Base-by-base conservation (phyloP, 768 basidiomycete genomes). In the Termitomyces sp. region DNA sequence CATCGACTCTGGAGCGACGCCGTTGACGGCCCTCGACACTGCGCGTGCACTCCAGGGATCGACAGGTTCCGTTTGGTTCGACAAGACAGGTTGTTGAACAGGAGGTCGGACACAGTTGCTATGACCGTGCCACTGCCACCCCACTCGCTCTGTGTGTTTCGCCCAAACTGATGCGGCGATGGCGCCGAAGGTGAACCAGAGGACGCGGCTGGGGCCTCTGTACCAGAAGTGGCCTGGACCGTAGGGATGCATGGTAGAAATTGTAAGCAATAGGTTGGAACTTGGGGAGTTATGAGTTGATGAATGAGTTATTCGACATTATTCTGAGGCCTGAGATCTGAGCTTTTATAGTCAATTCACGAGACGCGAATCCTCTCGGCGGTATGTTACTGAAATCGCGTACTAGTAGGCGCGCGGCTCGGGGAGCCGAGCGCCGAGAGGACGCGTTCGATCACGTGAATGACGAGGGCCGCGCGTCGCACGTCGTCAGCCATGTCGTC, bases 151-250 rank as follows among this genome's bases (percentile, higher is more conserved):
- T 39, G 78, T 77, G 62, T 75, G 76, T 67, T 76, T 77, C 13
- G 74, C 69, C 72, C 69, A 76, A 44, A 69, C 68, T n/a, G 71
- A 72, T 40, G 76, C 77, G 51, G 71, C 64, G 3, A 71, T 73
- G 6, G 83, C 86, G 58, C 88, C 89, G 62, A 88, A 20, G 63
- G 79, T 9, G 76, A 90, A 88, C 88, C 88, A 90, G 67, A 89
- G 32, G 54, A 88, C 42, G 61, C 88, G 85, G 44, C 82, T 82
- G n/a, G 82, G 81, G 6, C 79, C 68, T 43, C 56, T 42, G 43
- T 59, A 52, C 60, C 58, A 65, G 51, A 52, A 56, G 18, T 56
- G 51, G 34, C 26, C 26, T 40, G 51, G 51, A 3, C 37, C 50
- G 26, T 56, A 62, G 24, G 65, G 62, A 53, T 64, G 44, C 62